Evolutionary conservation across 139 green algal species (phyloP).

Genomic region (Coelastrella sp.): DNA sequence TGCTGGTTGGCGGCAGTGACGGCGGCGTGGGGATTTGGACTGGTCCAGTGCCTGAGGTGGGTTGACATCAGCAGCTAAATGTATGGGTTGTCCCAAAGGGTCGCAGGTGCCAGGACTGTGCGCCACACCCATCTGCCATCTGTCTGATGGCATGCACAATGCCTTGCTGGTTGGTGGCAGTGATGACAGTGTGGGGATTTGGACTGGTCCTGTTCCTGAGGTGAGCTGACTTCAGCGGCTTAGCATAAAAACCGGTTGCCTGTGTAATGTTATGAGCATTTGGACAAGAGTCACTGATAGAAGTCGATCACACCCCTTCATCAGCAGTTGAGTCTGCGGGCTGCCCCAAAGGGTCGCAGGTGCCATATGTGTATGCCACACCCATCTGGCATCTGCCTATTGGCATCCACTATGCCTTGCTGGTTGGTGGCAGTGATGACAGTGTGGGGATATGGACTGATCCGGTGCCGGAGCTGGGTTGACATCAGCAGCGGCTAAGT

Average conservation of each 20-base stretch:
- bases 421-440: constrained; percentile 62
- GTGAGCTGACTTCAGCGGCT: constrained; percentile 45
- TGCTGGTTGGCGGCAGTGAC: constrained; percentile 66
- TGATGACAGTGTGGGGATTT: constrained; percentile 72
- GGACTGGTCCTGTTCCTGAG: constrained; percentile 70
- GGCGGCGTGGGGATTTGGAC: constrained; percentile 78
- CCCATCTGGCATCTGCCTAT: no score
- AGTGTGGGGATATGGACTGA: constrained; percentile 72
- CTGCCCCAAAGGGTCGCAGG: no score
- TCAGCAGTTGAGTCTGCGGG: no score
- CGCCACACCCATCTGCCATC: constrained; percentile 43
- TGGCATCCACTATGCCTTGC: no score
- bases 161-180: constrained; percentile 64
- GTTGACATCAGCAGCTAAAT: constrained; percentile 34
- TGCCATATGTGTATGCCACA: no score
- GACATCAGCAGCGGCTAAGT: constrained; percentile 53
- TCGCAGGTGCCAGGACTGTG: no score
- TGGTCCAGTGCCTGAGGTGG: constrained; percentile 62
- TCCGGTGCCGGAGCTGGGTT: constrained; percentile 24
- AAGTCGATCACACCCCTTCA: no score
- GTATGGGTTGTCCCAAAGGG: no score
- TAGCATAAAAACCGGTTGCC: no score
- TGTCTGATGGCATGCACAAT: constrained; percentile 73
- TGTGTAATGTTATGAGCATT: no score
- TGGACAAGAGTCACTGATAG: no score